Conservation (phyloP, 495 filamentous ascomycete genomes). For the Poronia punctata region DNA sequence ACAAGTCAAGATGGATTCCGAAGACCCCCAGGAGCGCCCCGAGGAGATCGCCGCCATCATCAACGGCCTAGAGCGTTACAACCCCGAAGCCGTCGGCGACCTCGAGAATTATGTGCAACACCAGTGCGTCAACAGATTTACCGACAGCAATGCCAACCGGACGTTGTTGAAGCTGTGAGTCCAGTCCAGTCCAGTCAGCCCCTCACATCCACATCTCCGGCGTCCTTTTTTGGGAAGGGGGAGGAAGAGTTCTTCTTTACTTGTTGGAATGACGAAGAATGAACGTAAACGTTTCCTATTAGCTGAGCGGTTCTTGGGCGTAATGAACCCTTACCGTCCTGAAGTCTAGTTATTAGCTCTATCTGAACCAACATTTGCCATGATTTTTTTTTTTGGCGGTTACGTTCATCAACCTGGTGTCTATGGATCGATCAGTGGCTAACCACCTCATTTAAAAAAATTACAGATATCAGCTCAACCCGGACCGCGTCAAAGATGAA, state of each 20-base stretch:
- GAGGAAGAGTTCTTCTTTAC: background rate
- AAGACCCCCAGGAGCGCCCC: conserved; percentile 61
- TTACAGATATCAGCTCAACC: conserved; percentile 99
- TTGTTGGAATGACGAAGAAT: conserved; percentile 60
- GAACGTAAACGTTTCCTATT: conserved; percentile 91
- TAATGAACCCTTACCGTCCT: conserved; percentile 38
- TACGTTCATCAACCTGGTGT: background rate
- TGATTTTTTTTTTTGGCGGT: conserved; percentile 7
- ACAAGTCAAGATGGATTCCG: conserved; percentile 44
- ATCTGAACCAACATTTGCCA: conserved; percentile 48
- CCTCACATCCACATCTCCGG: background rate
- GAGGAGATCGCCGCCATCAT: conserved; percentile 87
- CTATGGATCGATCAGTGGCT: too few relatives aligned
- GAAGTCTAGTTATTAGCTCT: conserved; percentile 56
- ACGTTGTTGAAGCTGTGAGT: conserved; percentile 97
- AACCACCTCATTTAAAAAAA: too few relatives aligned
- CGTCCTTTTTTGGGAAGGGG: conserved; percentile 2
- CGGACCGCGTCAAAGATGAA: conserved; percentile 92
- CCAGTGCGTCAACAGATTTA: conserved; percentile 91
- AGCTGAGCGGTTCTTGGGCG: conserved; percentile 57
- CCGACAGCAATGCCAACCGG: conserved; percentile 93
- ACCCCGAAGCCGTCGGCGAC: conserved; percentile 87
- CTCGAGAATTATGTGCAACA: conserved; percentile 93
- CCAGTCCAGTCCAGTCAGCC: too few relatives aligned
- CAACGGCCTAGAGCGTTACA: conserved; percentile 94